Conservation (phyloP, 805 yeast species). For the Tetrapisispora taiwanensis region DNA sequence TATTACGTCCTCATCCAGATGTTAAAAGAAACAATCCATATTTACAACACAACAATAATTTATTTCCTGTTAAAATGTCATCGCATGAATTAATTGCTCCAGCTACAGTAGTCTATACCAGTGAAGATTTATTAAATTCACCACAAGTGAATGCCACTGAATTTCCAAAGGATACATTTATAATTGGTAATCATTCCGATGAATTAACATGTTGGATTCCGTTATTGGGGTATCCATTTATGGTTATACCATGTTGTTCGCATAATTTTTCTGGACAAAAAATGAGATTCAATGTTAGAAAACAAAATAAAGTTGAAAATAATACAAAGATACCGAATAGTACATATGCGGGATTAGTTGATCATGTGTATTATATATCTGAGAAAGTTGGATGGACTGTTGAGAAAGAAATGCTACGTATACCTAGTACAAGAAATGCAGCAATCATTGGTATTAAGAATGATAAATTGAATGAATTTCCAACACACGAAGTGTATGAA, state of each 20-base stretch:
- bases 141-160: constrained; percentile 51
- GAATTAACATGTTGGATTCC: constrained; percentile 96
- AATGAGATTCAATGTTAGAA: constrained; percentile 47
- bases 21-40: constrained; percentile 43
- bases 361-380: constrained; percentile 68
- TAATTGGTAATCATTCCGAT: constrained; percentile 92
- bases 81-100: constrained; percentile 40
- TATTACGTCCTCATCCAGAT: constrained; percentile 63
- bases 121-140: constrained; percentile 38
- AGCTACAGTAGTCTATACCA: constrained; percentile 28
- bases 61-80: constrained; percentile 27
- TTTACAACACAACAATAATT: constrained; percentile 49
- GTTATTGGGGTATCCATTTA: constrained; percentile 69
- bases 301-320: background rate
- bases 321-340: constrained; percentile 32
- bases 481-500: constrained; percentile 40
- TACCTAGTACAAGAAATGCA: constrained; percentile 89
- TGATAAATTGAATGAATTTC: constrained; percentile 21
- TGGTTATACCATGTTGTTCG: constrained; percentile 94
- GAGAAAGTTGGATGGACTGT: constrained; percentile 69
- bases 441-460: constrained; percentile 67
- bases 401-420: constrained; percentile 77
- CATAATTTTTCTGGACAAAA: constrained; percentile 74
- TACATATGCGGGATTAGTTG: constrained; percentile 77
- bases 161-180: constrained; percentile 60